A percentile compares a stretch with the other conserved stretches of the same genome.
phyloP scores from a whole-genome alignment of 2,329 filamentous ascomycete species.

The Gaeumannomyces tritici region DNA sequence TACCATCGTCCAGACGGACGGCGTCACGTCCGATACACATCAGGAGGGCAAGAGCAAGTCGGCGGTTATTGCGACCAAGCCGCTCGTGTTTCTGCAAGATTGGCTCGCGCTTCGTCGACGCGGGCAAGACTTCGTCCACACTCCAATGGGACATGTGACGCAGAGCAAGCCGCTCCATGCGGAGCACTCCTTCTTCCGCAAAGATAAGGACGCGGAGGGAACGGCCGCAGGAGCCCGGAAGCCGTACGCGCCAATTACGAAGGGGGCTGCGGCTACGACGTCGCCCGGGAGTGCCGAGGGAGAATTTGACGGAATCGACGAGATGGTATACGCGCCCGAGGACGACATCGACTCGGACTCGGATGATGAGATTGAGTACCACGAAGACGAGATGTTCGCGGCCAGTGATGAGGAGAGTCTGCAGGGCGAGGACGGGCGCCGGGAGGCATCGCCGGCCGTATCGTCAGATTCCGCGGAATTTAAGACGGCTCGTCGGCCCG shows the following conservation, averaged over 20 bases:
- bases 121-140: slow-evolving; percentile 46
- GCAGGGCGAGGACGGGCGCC: too few species aligned
- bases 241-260: background rate
- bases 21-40: background rate
- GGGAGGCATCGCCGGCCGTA: background rate
- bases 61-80: slow-evolving; percentile 19
- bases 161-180: slow-evolving; percentile 37
- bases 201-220: background rate
- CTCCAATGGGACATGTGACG: slow-evolving; percentile 48
- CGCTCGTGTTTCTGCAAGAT: slow-evolving; percentile 40
- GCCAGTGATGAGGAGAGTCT: background rate
- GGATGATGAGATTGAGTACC: slow-evolving; percentile 13
- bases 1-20: background rate
- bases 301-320: slow-evolving; percentile 4
- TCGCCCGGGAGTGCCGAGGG: slow-evolving; percentile 5
- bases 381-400: slow-evolving; percentile 12
- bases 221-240: background rate
- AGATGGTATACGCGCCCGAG: slow-evolving; percentile 12
- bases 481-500: background rate
- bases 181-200: slow-evolving; percentile 42
- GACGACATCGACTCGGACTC: slow-evolving; percentile 13
- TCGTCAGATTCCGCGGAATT: background rate
- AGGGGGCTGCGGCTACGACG: too few species aligned
- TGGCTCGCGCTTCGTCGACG: slow-evolving; percentile 46
- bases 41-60: background rate